Evolutionary conservation across 2,329 filamentous ascomycete genomes (phyloP).

Genomic region (Penicillium sp.): DNA sequence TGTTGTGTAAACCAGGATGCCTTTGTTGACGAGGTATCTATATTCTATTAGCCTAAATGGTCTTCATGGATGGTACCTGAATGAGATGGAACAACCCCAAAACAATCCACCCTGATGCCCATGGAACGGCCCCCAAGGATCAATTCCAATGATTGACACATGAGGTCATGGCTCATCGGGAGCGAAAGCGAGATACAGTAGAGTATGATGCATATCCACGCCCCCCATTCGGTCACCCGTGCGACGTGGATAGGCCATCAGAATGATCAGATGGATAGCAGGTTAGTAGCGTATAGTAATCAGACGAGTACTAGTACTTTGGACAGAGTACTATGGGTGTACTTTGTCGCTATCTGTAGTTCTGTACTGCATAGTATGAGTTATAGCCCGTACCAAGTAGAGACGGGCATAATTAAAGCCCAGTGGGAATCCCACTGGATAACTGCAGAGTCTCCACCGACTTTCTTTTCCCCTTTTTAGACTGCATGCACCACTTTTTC

Average conservation of each 20-base stretch:
- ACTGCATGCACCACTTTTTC: conserved; percentile 5
- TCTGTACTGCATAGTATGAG: not conserved
- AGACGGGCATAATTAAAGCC: conserved; percentile 7
- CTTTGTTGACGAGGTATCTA: not conserved
- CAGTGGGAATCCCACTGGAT: conserved; percentile 5
- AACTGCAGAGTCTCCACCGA: not conserved
- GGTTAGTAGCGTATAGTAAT: not conserved
- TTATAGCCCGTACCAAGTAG: not conserved
- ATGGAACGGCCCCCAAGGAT: not conserved
- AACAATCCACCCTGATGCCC: not conserved
- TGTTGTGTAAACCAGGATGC: not conserved
- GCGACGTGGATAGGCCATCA: conserved; percentile 6
- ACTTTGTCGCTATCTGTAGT: not conserved
- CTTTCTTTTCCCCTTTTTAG: conserved; percentile 9
- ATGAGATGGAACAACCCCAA: not conserved
- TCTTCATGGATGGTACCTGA: not conserved
- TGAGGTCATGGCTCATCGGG: conserved; percentile 5
- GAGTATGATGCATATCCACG: conserved; percentile 14
- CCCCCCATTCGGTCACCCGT: conserved; percentile 15
- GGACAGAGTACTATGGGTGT: not conserved
- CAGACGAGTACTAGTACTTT: not conserved
- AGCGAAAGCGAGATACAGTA: not conserved
- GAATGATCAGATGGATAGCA: conserved; percentile 1
- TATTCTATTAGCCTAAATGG: too few relatives aligned
- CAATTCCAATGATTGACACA: not conserved